These are phyloP conservation scores for Saxophila tyrrhenica DNA, from an alignment of 495 filamentous ascomycete species.

Conservation along the genomic window DNA sequence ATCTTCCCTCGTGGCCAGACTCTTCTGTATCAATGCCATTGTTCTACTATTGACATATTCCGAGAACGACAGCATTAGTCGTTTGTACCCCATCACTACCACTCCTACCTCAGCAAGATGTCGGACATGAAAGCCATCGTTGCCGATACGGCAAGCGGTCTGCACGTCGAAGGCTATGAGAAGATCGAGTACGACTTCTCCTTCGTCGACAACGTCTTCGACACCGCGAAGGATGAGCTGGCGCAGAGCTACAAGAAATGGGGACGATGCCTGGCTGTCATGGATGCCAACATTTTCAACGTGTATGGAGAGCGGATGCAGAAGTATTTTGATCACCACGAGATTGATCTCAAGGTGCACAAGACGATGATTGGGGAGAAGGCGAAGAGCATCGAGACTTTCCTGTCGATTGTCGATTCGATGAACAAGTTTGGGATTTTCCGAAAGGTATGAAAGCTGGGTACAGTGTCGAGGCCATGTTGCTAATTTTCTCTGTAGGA, in stretches of 20 bases:
- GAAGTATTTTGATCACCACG: constrained; percentile 44
- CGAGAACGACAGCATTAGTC: background rate
- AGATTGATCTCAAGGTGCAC: constrained; percentile 45
- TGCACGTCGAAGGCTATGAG: constrained; percentile 53
- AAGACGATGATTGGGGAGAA: constrained; percentile 56
- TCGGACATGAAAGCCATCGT: constrained; percentile 51
- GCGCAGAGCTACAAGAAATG: constrained; percentile 47
- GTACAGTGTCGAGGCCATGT: background rate
- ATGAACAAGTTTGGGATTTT: constrained; percentile 57
- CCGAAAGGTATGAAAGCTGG: constrained; percentile 36
- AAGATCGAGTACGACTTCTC: constrained; percentile 58
- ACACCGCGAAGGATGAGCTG: constrained; percentile 39
- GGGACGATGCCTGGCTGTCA: constrained; percentile 47
- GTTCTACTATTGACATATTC: background rate
- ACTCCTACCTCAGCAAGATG: constrained; percentile 33
- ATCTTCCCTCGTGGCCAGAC: no score
- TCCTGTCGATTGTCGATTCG: constrained; percentile 48
- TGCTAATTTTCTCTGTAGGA: constrained; percentile 30
- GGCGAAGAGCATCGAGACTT: constrained; percentile 50
- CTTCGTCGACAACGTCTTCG: constrained; percentile 53
- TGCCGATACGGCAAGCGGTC: constrained; percentile 40
- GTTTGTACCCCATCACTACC: background rate
- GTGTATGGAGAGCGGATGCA: constrained; percentile 49
- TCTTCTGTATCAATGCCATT: background rate
- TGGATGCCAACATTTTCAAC: constrained; percentile 48